phyloP scores from a whole-genome alignment of 129 eudicot species.

The Saussurea involucrata region DNA sequence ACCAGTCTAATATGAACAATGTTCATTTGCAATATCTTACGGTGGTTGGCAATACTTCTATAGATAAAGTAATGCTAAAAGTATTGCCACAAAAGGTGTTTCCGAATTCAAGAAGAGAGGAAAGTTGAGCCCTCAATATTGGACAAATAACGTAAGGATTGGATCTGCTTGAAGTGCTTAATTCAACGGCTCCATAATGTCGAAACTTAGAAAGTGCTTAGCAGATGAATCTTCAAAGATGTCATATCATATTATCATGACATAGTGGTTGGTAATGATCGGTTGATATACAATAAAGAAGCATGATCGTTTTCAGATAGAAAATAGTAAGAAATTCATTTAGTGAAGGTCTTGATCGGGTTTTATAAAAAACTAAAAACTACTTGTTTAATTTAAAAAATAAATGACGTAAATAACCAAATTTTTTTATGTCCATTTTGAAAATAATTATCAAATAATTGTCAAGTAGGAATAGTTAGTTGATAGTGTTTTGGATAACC shows the following conservation, averaged over 20 bases:
- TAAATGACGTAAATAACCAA: background rate
- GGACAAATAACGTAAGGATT: background rate
- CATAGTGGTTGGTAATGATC: background rate
- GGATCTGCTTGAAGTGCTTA: background rate
- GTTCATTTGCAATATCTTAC: background rate
- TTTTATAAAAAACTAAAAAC: background rate
- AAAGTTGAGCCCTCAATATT: background rate
- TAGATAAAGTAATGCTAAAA: background rate
- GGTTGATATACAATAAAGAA: background rate
- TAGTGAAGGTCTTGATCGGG: background rate
- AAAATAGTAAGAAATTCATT: background rate
- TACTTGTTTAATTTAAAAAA: background rate
- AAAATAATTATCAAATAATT: background rate
- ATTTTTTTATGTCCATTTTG: background rate
- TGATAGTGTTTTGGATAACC: background rate
- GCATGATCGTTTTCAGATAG: background rate
- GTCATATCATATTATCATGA: background rate
- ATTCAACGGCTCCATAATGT: background rate
- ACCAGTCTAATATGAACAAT: background rate
- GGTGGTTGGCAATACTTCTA: background rate
- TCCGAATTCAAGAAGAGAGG: background rate
- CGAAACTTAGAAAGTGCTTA: background rate
- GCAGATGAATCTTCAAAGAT: background rate
- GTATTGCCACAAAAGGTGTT: background rate
- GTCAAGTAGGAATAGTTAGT: background rate